Evolutionary conservation across 768 basidiomycete genomes (phyloP).

Genomic region (Cantharellus cinnabarinus): DNA sequence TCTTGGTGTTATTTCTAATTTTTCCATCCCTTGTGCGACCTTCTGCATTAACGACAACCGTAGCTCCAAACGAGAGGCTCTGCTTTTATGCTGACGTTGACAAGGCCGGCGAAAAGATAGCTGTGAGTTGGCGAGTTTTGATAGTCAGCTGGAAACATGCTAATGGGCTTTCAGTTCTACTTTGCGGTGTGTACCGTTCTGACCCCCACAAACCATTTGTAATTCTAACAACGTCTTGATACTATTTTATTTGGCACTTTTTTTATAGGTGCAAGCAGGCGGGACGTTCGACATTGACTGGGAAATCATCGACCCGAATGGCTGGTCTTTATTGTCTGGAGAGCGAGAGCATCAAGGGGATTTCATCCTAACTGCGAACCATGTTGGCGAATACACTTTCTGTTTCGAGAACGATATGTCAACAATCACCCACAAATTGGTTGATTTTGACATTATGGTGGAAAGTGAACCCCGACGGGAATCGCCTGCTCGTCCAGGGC

Average conservation of each 20-base stretch:
- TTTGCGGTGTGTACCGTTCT: constrained; percentile 50
- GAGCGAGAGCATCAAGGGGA: constrained; percentile 84
- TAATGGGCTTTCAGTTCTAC: constrained; percentile 50
- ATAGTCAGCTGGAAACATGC: neutral
- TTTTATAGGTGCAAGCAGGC: constrained; percentile 71
- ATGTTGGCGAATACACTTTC: constrained; percentile 78
- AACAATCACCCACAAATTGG: constrained; percentile 78
- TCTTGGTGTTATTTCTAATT: too few relatives aligned
- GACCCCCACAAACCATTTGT: neutral
- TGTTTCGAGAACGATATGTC: constrained; percentile 98
- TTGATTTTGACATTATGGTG: constrained; percentile 95
- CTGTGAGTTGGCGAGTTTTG: constrained; percentile 28
- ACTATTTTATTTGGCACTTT: neutral
- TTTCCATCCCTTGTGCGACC: too few relatives aligned
- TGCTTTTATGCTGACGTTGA: constrained; percentile 97
- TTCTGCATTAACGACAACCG: constrained; percentile 60
- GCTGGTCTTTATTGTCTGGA: constrained; percentile 74
- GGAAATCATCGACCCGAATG: constrained; percentile 77
- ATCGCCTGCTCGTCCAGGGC: constrained; percentile 69
- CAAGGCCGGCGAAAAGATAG: constrained; percentile 82
- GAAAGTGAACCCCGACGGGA: constrained; percentile 89
- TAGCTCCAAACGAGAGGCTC: constrained; percentile 56
- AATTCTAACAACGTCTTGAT: neutral
- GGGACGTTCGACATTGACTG: constrained; percentile 95
- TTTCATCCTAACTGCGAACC: constrained; percentile 90